Conservation (phyloP, 192 early-diverging fungal genomes). For the Entomortierella chlamydospora region DNA sequence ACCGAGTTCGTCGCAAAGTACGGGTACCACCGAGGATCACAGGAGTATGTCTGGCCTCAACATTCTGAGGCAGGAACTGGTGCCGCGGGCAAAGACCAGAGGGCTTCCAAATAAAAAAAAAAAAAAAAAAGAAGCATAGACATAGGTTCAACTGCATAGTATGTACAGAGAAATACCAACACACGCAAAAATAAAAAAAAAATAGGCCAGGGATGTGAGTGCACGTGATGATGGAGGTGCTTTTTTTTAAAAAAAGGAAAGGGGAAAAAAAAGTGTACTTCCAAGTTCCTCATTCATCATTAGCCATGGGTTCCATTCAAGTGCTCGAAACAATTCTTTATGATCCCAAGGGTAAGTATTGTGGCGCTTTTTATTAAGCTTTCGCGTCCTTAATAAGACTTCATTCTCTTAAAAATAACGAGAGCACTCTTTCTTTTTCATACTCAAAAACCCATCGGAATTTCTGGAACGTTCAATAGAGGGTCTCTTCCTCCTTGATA, state of each 20-base stretch:
- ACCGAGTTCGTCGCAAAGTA: constrained; percentile 79
- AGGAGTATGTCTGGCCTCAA: constrained; percentile 64
- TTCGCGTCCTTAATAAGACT: no score
- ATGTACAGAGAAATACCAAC: no score
- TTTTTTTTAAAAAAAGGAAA: not conserved
- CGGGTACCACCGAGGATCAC: constrained; percentile 53
- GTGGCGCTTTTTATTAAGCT: not conserved
- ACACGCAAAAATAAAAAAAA: no score
- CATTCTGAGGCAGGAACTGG: constrained; percentile 29
- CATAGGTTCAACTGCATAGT: no score
- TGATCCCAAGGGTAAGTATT: constrained; percentile 35
- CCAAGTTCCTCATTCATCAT: constrained; percentile 4
- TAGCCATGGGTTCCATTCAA: constrained; percentile 15
- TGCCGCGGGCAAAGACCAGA: constrained; percentile 41
- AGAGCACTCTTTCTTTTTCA: not conserved
- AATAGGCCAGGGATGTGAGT: no score
- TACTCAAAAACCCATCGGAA: no score
- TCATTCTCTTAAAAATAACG: not conserved
- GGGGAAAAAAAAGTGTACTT: not conserved
- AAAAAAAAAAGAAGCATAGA: no score
- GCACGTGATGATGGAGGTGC: not conserved
- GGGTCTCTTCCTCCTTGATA: constrained; percentile 43
- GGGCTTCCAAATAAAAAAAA: not conserved
- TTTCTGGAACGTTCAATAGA: constrained; percentile 9
- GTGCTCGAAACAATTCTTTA: constrained; percentile 51